Evolutionary conservation across 257 asterid species (phyloP), one percentile per base, ranked within the genome.

Genomic region (Cruciata laevipes): DNA sequence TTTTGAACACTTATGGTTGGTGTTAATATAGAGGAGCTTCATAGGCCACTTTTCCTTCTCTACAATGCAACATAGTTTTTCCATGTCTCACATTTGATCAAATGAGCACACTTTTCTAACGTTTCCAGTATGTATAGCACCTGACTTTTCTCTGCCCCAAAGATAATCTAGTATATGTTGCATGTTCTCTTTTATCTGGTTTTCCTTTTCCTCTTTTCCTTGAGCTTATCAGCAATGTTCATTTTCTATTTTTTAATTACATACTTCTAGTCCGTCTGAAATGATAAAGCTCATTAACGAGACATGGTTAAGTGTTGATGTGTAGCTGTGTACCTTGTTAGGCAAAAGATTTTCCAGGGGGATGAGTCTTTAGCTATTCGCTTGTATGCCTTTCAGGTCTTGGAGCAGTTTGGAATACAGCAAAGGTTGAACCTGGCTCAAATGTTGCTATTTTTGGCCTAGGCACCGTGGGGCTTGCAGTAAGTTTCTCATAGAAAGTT

Each of bases 381-480:
- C 47, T 74, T 57, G n/a, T 56, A 33, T 58, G 64, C 56, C 66
- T 44, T 75, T 40, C 71, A 93, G 99, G 96, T 74, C 99, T 94
- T 83, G 99, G 99, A 78, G 98, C 98, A 33, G 99, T 89, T 82
- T 94, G 99, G 99, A 90, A 94, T 77, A 90, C 98, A 21, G 98
- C 99, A 35, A 90, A 89, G 77, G 99, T 94, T 59, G 99, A 94
- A 82, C 74, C 92, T 60, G 96, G 98, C 65, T 90, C 99, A 64
- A 87, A 72, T 69, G 98, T 94, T 81, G 98, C 98, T 77, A 27
- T 94, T 66, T 94, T 94, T 78, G 99, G 99, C 71, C 94, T 94
- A 20, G 99, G 99, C 71, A 88, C 96, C 63, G 93, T 94, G 73
- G 98, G 97, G 56, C 98, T 94, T 79, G 96, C 96, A 77, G 96